phyloP scores from a whole-genome alignment of 2,329 filamentous ascomycete species.

The Sporothrix euskadiensis region DNA sequence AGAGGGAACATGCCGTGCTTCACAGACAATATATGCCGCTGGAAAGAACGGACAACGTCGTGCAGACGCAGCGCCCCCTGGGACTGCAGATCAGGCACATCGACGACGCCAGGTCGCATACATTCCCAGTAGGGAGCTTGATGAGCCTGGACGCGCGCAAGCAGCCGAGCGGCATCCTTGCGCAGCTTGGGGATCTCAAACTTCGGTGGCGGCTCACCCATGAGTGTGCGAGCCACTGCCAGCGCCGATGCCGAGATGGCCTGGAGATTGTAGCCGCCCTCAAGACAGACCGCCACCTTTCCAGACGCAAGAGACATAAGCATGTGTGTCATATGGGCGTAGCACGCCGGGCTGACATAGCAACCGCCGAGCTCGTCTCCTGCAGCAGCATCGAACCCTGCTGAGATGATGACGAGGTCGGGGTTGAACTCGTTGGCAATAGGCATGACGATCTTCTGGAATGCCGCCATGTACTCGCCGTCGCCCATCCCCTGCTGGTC shows the following conservation, averaged over 20 bases:
- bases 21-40: constrained; percentile 69
- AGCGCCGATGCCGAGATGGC: constrained; percentile 92
- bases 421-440: constrained; percentile 92
- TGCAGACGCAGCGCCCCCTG: constrained; percentile 66
- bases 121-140: constrained; percentile 82
- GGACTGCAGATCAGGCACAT: constrained; percentile 53
- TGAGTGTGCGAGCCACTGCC: constrained; percentile 86
- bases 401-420: constrained; percentile 91
- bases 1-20: constrained; percentile 77
- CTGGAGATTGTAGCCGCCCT: constrained; percentile 91
- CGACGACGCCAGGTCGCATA: constrained; percentile 69
- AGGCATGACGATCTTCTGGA: constrained; percentile 94
- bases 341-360: constrained; percentile 86
- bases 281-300: constrained; percentile 87
- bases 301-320: constrained; percentile 91
- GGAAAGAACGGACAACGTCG: constrained; percentile 76
- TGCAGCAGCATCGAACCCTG: constrained; percentile 92
- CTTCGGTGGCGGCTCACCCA: constrained; percentile 83
- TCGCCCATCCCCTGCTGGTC: constrained; percentile 82
- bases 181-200: constrained; percentile 59
- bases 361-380: constrained; percentile 92
- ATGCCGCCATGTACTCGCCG: constrained; percentile 94
- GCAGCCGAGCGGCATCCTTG: constrained; percentile 56
- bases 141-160: constrained; percentile 60
- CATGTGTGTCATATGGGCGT: constrained; percentile 99